phyloP scores from a whole-genome alignment of 2,329 filamentous ascomycete genomes.

The Zasmidium cellare region DNA sequence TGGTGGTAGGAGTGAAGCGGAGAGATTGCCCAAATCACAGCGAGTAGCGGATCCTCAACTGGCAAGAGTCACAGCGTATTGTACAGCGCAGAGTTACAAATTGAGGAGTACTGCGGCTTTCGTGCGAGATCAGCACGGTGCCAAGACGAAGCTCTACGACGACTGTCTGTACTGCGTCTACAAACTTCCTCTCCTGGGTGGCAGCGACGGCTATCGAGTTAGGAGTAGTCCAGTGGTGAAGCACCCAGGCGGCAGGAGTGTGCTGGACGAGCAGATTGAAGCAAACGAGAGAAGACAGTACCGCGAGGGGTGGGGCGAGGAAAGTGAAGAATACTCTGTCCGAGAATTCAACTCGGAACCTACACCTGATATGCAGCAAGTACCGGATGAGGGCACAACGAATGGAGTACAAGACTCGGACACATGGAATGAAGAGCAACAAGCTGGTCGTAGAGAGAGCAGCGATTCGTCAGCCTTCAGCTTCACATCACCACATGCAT shows the following conservation, averaged over 20 bases:
- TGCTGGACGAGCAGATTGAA: constrained; percentile 94
- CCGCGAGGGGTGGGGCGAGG: constrained; percentile 86
- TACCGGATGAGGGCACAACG: constrained; percentile 7
- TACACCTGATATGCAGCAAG: constrained; percentile 14
- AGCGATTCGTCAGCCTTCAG: constrained; percentile 38
- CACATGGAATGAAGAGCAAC: constrained; percentile 19
- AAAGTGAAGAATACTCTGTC: constrained; percentile 64
- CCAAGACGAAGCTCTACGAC: constrained; percentile 94
- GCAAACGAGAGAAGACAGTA: constrained; percentile 86
- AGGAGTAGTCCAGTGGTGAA: constrained; percentile 89
- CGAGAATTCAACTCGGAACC: constrained; percentile 23
- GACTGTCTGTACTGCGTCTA: constrained; percentile 97
- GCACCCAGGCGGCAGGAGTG: constrained; percentile 87
- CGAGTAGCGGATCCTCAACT: constrained; percentile 73
- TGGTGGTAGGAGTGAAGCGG: constrained; percentile 81
- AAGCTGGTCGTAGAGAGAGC: constrained; percentile 25
- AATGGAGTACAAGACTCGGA: constrained; percentile 17
- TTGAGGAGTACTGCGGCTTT: constrained; percentile 86
- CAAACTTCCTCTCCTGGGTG: constrained; percentile 83
- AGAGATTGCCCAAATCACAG: constrained; percentile 84
- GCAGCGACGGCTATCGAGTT: constrained; percentile 81
- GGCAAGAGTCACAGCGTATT: constrained; percentile 90
- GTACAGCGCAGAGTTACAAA: constrained; percentile 91
- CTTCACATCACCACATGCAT: constrained; percentile 50
- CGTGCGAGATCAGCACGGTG: constrained; percentile 80